Percentiles rank a stretch among this genome's conserved stretches.
Conservation (phyloP, 208 protist genomes). For the Strigomonas culicis region DNA sequence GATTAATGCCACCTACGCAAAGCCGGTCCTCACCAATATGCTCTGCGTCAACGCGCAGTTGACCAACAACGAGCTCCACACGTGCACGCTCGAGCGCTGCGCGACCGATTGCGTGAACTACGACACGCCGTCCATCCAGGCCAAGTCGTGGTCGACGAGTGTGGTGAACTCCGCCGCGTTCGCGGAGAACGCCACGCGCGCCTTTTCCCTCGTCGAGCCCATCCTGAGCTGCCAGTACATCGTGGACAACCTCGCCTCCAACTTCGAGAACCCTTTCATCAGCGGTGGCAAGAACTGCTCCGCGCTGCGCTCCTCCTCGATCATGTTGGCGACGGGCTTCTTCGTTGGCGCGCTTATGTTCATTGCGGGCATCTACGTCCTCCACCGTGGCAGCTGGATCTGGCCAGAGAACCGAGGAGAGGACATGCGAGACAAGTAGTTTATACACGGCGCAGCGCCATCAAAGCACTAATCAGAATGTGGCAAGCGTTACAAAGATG, state of each 20-base stretch:
- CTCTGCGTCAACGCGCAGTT: conserved; percentile 40
- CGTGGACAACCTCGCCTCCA: conserved; percentile 50
- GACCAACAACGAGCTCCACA: conserved; percentile 29
- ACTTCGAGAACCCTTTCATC: conserved; percentile 13
- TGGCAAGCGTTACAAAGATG: too few species aligned
- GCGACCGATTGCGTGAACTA: conserved; percentile 37
- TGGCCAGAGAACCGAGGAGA: conserved; percentile 19
- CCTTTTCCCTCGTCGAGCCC: conserved; percentile 52
- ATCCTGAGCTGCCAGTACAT: conserved; percentile 80
- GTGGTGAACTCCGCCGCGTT: conserved; percentile 28
- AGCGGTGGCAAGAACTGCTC: conserved; percentile 26
- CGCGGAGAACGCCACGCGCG: conserved; percentile 51
- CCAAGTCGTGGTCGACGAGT: conserved; percentile 20
- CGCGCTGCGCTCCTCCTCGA: conserved; percentile 27
- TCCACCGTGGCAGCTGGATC: conserved; percentile 59
- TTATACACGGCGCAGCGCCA: too few species aligned
- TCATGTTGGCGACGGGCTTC: conserved; percentile 67
- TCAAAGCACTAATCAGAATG: too few species aligned
- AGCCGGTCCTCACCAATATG: conserved; percentile 39
- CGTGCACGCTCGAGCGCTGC: conserved; percentile 51
- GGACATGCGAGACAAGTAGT: not conserved
- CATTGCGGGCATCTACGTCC: conserved; percentile 58
- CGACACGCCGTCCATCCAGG: conserved; percentile 9
- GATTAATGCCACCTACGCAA: conserved; percentile 31
- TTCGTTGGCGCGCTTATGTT: conserved; percentile 78